Conservation (phyloP, 495 filamentous ascomycete species). For the Amniculicola lignicola region DNA sequence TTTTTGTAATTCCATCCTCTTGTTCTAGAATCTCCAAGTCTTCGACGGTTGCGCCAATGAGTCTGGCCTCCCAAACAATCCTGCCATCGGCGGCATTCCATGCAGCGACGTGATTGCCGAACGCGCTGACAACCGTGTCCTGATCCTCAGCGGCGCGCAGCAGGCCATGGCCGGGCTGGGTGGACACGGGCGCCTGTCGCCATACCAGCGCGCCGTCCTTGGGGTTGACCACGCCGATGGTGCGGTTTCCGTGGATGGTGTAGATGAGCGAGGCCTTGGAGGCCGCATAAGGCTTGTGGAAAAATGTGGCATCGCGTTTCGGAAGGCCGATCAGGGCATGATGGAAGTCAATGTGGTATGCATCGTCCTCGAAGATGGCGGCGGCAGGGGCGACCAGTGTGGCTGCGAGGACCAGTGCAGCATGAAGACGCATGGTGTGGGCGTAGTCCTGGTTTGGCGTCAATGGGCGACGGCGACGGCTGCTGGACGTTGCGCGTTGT, state of each 20-base stretch:
- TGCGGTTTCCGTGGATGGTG: conserved; percentile 75
- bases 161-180: conserved; percentile 45
- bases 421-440: conserved; percentile 32
- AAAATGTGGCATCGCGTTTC: conserved; percentile 81
- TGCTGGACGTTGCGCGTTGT: background rate
- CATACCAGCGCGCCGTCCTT: conserved; percentile 79
- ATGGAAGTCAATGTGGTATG: conserved; percentile 90
- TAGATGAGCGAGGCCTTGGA: conserved; percentile 89
- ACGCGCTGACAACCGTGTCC: conserved; percentile 67
- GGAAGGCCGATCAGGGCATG: conserved; percentile 82
- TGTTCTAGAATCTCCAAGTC: conserved; percentile 80
- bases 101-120: conserved; percentile 63
- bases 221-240: conserved; percentile 86
- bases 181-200: conserved; percentile 65
- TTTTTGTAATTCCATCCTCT: conserved; percentile 50
- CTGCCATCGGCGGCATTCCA: conserved; percentile 83
- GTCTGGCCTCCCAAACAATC: conserved; percentile 65
- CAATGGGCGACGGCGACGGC: background rate
- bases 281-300: conserved; percentile 75
- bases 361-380: conserved; percentile 86
- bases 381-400: conserved; percentile 37
- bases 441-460: conserved; percentile 2
- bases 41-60: conserved; percentile 56
- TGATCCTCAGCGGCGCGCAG: conserved; percentile 71
- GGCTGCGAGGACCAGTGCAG: conserved; percentile 24